Evolutionary conservation across 2,329 filamentous ascomycete genomes (phyloP).

Genomic region (Escovopsis sp.): DNA sequence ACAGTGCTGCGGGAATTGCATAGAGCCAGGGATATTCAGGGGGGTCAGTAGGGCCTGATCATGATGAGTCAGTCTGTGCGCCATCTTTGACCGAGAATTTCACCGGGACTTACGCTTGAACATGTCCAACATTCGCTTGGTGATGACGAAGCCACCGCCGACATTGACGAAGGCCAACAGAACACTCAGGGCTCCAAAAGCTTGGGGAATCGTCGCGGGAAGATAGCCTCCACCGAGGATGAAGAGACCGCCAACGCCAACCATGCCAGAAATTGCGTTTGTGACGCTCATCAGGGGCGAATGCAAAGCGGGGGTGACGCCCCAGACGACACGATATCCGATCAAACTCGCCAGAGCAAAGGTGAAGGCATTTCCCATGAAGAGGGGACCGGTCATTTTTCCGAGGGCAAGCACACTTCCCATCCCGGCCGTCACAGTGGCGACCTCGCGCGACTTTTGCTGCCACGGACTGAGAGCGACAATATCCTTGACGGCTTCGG

Average conservation of each 20-base stretch:
- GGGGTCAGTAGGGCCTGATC: slow-evolving; percentile 59
- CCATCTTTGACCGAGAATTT: background rate
- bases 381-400: slow-evolving; percentile 66
- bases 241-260: slow-evolving; percentile 77
- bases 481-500: slow-evolving; percentile 35
- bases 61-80: slow-evolving; percentile 6
- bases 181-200: slow-evolving; percentile 65
- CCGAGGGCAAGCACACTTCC: slow-evolving; percentile 59
- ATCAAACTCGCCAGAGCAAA: slow-evolving; percentile 74
- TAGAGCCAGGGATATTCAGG: slow-evolving; percentile 84
- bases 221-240: slow-evolving; percentile 72
- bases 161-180: slow-evolving; percentile 80
- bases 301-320: slow-evolving; percentile 68
- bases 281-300: slow-evolving; percentile 87
- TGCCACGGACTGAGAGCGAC: slow-evolving; percentile 70
- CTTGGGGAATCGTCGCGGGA: slow-evolving; percentile 65
- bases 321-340: slow-evolving; percentile 81
- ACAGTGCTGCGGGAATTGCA: slow-evolving; percentile 59
- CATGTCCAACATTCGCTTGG: slow-evolving; percentile 89
- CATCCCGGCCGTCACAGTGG: slow-evolving; percentile 63
- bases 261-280: slow-evolving; percentile 86
- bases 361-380: slow-evolving; percentile 80
- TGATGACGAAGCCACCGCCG: slow-evolving; percentile 78
- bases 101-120: slow-evolving; percentile 46
- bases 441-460: slow-evolving; percentile 61